A percentile compares a stretch with the other conserved stretches of the same genome.
These are phyloP conservation scores for Mycena olivaceomarginata DNA, from an alignment of 768 basidiomycete species.

Conservation along the genomic window DNA sequence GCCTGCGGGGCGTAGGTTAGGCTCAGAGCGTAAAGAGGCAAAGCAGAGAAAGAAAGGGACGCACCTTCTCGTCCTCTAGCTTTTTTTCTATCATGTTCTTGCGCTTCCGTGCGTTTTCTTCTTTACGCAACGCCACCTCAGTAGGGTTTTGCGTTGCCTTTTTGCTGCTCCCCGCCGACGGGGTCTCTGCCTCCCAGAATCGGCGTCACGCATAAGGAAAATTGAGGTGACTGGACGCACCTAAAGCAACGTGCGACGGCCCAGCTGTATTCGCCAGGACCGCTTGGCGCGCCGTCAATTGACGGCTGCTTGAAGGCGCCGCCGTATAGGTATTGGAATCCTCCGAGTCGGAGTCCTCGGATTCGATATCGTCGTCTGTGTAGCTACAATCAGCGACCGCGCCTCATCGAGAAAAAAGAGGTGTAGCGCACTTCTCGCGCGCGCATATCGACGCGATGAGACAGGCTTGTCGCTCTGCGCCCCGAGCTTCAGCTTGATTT, in stretches of 20 bases:
- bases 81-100: conserved; percentile 76
- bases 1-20: conserved; percentile 55
- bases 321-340: conserved; percentile 47
- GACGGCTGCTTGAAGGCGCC: conserved; percentile 26
- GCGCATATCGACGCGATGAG: conserved; percentile 19
- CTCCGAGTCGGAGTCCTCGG: conserved; percentile 54
- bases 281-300: conserved; percentile 67
- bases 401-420: too few species aligned
- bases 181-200: neutral
- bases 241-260: conserved; percentile 66
- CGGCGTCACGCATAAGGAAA: neutral
- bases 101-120: conserved; percentile 76
- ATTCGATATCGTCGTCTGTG: conserved; percentile 62
- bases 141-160: conserved; percentile 71
- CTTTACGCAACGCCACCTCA: conserved; percentile 73
- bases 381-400: neutral
- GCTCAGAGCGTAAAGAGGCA: neutral
- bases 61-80: conserved; percentile 76
- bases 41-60: neutral
- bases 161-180: conserved; percentile 47
- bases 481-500: conserved; percentile 43
- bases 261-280: conserved; percentile 67
- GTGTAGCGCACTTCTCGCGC: conserved; percentile 14
- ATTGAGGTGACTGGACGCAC: conserved; percentile 50
- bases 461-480: conserved; percentile 15